Conservation (phyloP, 805 yeast genomes). For the Kazachstania psychrophila region DNA sequence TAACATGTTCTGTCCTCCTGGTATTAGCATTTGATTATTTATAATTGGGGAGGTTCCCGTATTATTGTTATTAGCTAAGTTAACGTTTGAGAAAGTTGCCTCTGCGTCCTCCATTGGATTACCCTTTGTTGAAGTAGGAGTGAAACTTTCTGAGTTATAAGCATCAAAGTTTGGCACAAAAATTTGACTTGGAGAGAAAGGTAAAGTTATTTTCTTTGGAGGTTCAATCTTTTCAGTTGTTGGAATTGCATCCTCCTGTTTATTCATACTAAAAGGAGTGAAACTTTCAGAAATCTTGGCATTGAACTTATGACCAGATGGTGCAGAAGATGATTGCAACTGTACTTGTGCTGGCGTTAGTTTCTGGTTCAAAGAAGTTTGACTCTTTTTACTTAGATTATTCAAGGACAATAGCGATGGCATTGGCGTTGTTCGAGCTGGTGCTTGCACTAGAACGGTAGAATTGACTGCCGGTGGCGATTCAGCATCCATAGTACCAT, state of each 20-base stretch:
- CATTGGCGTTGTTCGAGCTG: not conserved
- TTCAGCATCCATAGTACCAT: not conserved
- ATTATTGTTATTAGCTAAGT: not conserved
- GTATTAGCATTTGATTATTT: no score
- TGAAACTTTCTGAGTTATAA: constrained; percentile 23
- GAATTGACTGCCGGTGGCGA: not conserved
- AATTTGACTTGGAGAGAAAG: constrained; percentile 2
- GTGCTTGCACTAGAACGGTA: not conserved
- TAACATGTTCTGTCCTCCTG: not conserved
- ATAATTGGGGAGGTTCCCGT: not conserved
- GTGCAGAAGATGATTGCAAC: constrained; percentile 8
- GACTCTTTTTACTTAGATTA: not conserved
- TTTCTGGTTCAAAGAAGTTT: not conserved
- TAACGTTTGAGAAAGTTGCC: not conserved
- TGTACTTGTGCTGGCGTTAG: not conserved
- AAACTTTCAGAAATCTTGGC: constrained; percentile 47
- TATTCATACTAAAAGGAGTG: constrained; percentile 33
- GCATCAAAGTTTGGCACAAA: constrained; percentile 27
- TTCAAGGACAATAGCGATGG: not conserved
- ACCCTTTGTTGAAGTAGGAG: constrained; percentile 23
- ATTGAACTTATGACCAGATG: constrained; percentile 35
- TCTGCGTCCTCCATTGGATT: constrained; percentile 8
- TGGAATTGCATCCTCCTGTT: constrained; percentile 2
- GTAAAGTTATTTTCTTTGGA: not conserved
- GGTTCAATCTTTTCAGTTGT: constrained; percentile 1